A percentile compares a stretch with the other conserved stretches of the same genome.
phyloP scores from a whole-genome alignment of 176 grass and related monocot genomes.

The Aegilops speltoides region DNA sequence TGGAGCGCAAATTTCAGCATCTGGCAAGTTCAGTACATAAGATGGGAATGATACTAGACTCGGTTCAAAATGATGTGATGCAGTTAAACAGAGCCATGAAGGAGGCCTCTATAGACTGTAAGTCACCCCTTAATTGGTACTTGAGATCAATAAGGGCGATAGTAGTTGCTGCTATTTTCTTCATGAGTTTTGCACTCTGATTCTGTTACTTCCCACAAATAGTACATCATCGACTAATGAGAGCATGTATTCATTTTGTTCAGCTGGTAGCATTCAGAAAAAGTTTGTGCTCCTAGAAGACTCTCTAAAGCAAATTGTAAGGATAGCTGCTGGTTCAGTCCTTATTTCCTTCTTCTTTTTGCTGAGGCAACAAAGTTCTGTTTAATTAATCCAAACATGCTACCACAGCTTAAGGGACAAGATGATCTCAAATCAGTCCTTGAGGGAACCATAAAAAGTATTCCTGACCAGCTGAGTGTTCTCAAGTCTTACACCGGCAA shows the following conservation, averaged over 20 bases:
- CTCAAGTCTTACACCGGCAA: constrained; percentile 39
- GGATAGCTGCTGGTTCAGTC: constrained; percentile 16
- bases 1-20: constrained; percentile 81
- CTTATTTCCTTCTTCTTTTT: constrained; percentile 6
- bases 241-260: constrained; percentile 31
- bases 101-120: constrained; percentile 86
- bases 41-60: constrained; percentile 73
- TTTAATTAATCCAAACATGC: constrained; percentile 23
- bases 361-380: not conserved
- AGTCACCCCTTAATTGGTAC: constrained; percentile 26
- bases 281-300: constrained; percentile 62
- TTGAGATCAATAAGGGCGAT: no score
- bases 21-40: constrained; percentile 63
- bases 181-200: constrained; percentile 23
- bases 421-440: constrained; percentile 62
- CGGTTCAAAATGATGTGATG: constrained; percentile 77
- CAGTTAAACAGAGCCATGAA: constrained; percentile 88
- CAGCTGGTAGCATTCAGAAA: constrained; percentile 67
- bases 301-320: constrained; percentile 81
- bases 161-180: constrained; percentile 6
- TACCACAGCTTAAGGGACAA: constrained; percentile 71
- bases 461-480: constrained; percentile 38
- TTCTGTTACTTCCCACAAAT: not conserved
- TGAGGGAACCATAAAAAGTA: constrained; percentile 48
- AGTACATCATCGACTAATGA: constrained; percentile 21